phyloP scores from a whole-genome alignment of 805 yeast genomes.

The Barnettozyma sp. region DNA sequence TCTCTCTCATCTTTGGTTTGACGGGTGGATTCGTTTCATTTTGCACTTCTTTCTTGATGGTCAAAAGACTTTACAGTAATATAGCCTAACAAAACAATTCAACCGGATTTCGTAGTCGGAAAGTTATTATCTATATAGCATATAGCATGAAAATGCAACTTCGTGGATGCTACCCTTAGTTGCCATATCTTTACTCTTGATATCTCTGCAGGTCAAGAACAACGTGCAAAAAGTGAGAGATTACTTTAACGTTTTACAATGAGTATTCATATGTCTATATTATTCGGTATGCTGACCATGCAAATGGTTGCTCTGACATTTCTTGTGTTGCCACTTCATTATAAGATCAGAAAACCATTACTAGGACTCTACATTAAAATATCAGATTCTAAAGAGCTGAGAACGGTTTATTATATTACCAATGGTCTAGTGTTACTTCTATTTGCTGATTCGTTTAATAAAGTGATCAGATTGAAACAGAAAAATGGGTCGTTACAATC shows the following conservation, averaged over 20 bases:
- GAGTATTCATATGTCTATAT: slow-evolving; percentile 23
- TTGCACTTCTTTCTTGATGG: slow-evolving; percentile 14
- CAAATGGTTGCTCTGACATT: slow-evolving; percentile 45
- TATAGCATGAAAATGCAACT: too few relatives aligned
- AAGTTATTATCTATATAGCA: too few relatives aligned
- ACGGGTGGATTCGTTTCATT: slow-evolving; percentile 23
- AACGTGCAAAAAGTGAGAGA: neutral
- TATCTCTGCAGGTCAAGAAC: neutral
- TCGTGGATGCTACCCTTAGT: too few relatives aligned
- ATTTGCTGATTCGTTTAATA: slow-evolving; percentile 48
- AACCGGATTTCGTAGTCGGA: too few relatives aligned
- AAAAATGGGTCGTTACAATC: slow-evolving; percentile 16
- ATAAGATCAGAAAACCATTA: slow-evolving; percentile 36
- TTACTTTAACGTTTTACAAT: slow-evolving; percentile 12
- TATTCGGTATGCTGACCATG: slow-evolving; percentile 41
- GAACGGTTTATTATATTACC: slow-evolving; percentile 38
- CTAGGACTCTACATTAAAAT: slow-evolving; percentile 32
- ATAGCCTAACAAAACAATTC: neutral
- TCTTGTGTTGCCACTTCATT: slow-evolving; percentile 51
- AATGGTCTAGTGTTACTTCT: slow-evolving; percentile 39
- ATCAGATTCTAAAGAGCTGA: slow-evolving; percentile 34
- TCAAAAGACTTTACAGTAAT: slow-evolving; percentile 17
- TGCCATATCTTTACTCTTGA: too few relatives aligned
- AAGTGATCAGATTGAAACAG: slow-evolving; percentile 30
- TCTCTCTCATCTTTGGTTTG: slow-evolving; percentile 21